phyloP scores from a whole-genome alignment of 179 eudicot genomes.

The Amaranthus tricolor region DNA sequence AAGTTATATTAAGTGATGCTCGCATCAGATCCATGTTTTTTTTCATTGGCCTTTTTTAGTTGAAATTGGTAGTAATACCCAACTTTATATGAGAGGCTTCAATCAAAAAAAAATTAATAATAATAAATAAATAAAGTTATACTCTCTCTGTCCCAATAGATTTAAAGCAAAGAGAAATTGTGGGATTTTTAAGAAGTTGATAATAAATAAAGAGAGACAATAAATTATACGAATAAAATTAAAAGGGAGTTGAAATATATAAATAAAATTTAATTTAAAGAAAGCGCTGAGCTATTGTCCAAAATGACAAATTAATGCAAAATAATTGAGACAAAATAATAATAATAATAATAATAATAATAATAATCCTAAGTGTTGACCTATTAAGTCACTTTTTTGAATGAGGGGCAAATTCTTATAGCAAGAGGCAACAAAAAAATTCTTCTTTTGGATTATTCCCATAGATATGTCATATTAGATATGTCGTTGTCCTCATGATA shows the following conservation, averaged over 20 bases:
- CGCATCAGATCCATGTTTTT: conserved; percentile 16
- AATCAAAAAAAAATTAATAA: conserved; percentile 11
- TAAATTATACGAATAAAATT: too few species aligned
- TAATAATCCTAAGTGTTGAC: neutral
- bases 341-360: too few species aligned
- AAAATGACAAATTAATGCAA: too few species aligned
- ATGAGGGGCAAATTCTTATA: neutral
- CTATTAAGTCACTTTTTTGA: conserved; percentile 7
- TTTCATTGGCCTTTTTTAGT: neutral
- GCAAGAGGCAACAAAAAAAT: conserved; percentile 12
- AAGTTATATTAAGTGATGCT: neutral
- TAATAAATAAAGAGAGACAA: too few species aligned
- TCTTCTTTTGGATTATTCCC: conserved; percentile 22
- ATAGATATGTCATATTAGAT: neutral
- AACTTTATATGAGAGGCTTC: conserved; percentile 19
- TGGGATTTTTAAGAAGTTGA: too few species aligned
- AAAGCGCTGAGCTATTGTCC: too few species aligned
- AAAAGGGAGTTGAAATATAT: too few species aligned
- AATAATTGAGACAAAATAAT: too few species aligned
- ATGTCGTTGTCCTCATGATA: conserved; percentile 13
- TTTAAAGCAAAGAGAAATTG: too few species aligned
- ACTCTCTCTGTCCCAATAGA: too few species aligned
- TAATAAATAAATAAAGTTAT: neutral
- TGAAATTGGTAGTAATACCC: conserved; percentile 9
- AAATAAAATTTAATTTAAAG: too few species aligned